Base-by-base conservation (phyloP, 2,329 filamentous ascomycete genomes). In the Calonectria leucothoes region DNA sequence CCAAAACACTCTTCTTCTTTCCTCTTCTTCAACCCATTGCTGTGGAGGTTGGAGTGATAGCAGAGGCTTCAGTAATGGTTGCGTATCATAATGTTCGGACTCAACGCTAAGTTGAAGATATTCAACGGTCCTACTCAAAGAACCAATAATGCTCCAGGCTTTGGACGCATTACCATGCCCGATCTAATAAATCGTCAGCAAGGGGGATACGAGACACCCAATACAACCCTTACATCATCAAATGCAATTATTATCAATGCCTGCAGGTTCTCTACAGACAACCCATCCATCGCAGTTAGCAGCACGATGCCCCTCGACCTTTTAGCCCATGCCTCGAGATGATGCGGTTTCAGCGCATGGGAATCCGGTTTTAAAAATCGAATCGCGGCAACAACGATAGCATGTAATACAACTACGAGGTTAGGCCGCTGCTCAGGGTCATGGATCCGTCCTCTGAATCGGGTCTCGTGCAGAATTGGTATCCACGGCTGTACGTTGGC, bases 41-140 rank as follows among this genome's bases (percentile, higher is more conserved):
- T 68, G 55, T 15, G 70, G 39, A 2, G 70, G 70, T 4, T 52
- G 55, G 14, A 72, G 20, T 1, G 65, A 72, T 6, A 63, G 6
- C 3, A 72, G 55, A 4, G 64, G 70, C 25, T 72, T 72, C 6
- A 72, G 45, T 2, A 72, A 14, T 7, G 65, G 65, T 10, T 72
- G 65, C 3, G 70, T 72, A 17, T 68, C 65, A 14, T 68, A 57
- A 33, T 49, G 83, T 70, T 1, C 79, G 69, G 11, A 81, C 37
- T 81, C 80, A 0, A 79, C 70, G 11, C 77, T 81, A 6, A 82
- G 77, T 45, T 82, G 81, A 2, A 82, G 76, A 23, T 82, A 82
- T 51, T 82, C 81, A 6, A 82, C 81, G 0, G 77, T 81, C 20
- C 81, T 71, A 1, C 78, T 82, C 11, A 82, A 49, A 5, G 81